Percentiles rank a stretch among this genome's conserved stretches.
phyloP scores from a whole-genome alignment of 1,284 basidiomycete species.

The Fomitopsis betulina region DNA sequence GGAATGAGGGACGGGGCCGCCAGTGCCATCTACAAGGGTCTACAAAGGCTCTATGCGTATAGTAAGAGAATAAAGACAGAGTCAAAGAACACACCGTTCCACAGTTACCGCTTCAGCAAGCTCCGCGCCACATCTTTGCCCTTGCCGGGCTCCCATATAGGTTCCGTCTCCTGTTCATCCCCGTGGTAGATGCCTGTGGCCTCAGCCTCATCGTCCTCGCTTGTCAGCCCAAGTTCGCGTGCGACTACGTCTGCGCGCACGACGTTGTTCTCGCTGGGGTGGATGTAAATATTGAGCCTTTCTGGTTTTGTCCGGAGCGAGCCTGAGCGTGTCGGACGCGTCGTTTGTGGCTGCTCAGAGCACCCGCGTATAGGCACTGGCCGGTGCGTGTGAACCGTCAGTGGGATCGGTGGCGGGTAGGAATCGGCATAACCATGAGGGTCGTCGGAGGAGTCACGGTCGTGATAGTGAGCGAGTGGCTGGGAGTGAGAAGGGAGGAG shows the following conservation, averaged over 20 bases:
- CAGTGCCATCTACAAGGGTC: neutral
- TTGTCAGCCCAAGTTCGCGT: constrained; percentile 45
- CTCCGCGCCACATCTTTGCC: constrained; percentile 35
- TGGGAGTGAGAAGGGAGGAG: constrained; percentile 25
- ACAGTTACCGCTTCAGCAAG: constrained; percentile 18
- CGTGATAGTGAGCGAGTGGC: constrained; percentile 13
- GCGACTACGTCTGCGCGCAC: constrained; percentile 59
- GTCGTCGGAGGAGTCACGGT: constrained; percentile 10
- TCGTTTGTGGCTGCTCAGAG: constrained; percentile 7
- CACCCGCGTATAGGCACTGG: neutral
- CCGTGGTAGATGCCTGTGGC: constrained; percentile 26
- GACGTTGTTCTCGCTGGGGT: constrained; percentile 55
- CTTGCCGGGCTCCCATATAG: constrained; percentile 34
- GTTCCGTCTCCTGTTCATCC: constrained; percentile 9
- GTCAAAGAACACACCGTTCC: neutral
- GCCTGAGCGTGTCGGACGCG: constrained; percentile 12
- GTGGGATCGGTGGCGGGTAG: constrained; percentile 10
- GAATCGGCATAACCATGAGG: constrained; percentile 6
- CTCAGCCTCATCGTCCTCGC: constrained; percentile 32
- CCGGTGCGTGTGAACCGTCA: constrained; percentile 14
- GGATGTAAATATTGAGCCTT: constrained; percentile 55
- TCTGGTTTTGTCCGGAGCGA: constrained; percentile 47
- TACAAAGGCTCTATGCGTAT: neutral
- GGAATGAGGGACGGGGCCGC: neutral
- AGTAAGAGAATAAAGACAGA: too few relatives aligned